Evolutionary conservation across 768 basidiomycete genomes (phyloP), one percentile per base, ranked within the genome.

Genomic region (Psilocybe sp.): DNA sequence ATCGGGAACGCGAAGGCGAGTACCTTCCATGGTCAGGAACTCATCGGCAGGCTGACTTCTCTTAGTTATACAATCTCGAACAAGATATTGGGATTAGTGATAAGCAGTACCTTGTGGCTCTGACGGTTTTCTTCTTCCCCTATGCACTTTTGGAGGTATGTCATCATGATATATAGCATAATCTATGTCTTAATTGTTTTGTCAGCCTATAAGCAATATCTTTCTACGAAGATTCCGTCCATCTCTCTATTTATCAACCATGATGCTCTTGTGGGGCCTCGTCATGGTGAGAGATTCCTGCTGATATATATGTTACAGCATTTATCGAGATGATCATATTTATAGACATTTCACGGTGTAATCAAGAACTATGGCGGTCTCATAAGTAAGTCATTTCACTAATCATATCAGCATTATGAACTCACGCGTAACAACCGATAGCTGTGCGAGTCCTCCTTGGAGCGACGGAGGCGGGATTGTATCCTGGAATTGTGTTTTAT

Each of bases 81-180:
- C 55, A 53, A 13, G 81, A 85, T 57, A 66, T 87, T 38, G 68
- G 79, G 31, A 79, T 87, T 20, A 76, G 73, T 5, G 80, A 87
- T 58, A 76, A 69, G 41, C 84, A 87, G 58, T 87, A 87, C 61
- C 71, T 87, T 28, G 72, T 85, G 46, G 82, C 84, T 4, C 69
- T 87, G 44, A 85, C 84, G 4, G 75, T 87, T 3, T 90, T 91
- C 72, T 91, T 89, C 69, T 84, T 88, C 49, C 82, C 83, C 8
- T 90, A 85, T 61, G 73, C 86, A 18, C 52, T 84, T 37, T 82
- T 89, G 13, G 87, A 88, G 75, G 87, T 84, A 51, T 70, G 49
- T 4, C 31, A 12, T 15, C 20, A 14, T 31, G 34, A 28, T 40
- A 20, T 18, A 15, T 13, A 41, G 46, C 15, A 19, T 32, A 37